Percentiles rank a stretch among this genome's conserved stretches.
phyloP scores from a whole-genome alignment of 306 rosid species.

The Vigna angularis region DNA sequence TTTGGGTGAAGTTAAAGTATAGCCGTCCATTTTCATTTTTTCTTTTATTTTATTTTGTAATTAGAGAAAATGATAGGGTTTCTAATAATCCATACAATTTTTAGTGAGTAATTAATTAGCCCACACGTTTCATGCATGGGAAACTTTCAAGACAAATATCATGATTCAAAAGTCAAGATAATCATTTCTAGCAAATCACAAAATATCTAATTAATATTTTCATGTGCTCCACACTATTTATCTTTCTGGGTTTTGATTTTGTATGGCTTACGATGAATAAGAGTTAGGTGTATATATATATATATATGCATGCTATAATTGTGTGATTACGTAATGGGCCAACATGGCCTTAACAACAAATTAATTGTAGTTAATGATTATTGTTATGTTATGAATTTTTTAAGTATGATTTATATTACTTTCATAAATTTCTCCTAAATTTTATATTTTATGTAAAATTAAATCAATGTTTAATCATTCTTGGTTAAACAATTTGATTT shows the following conservation, averaged over 20 bases:
- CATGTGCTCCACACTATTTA: not conserved
- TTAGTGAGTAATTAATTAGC: not conserved
- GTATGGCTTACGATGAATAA: slow-evolving; percentile 6
- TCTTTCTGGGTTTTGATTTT: slow-evolving; percentile 9
- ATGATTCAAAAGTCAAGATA: slow-evolving; percentile 19
- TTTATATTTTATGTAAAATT: too few relatives aligned
- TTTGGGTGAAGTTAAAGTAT: slow-evolving; percentile 49
- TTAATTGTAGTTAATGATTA: not conserved
- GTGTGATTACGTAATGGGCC: slow-evolving; percentile 28
- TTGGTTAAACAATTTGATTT: too few relatives aligned
- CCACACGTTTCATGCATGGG: slow-evolving; percentile 36
- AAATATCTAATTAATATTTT: not conserved
- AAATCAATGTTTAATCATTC: too few relatives aligned
- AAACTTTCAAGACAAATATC: slow-evolving; percentile 48
- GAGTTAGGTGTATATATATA: not conserved
- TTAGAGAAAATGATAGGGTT: slow-evolving; percentile 28
- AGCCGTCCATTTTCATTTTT: slow-evolving; percentile 13
- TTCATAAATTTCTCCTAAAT: too few relatives aligned
- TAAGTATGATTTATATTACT: too few relatives aligned
- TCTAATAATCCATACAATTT: not conserved
- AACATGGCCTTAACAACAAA: slow-evolving; percentile 1
- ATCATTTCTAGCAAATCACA: slow-evolving; percentile 19
- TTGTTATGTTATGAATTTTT: not conserved
- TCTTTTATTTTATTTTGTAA: not conserved
- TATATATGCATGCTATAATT: slow-evolving; percentile 32